Percentiles rank a stretch among this genome's conserved stretches.
Evolutionary conservation across 1,139 yeast species (phyloP).

Genomic region (Nakaseomyces delphensis): DNA sequence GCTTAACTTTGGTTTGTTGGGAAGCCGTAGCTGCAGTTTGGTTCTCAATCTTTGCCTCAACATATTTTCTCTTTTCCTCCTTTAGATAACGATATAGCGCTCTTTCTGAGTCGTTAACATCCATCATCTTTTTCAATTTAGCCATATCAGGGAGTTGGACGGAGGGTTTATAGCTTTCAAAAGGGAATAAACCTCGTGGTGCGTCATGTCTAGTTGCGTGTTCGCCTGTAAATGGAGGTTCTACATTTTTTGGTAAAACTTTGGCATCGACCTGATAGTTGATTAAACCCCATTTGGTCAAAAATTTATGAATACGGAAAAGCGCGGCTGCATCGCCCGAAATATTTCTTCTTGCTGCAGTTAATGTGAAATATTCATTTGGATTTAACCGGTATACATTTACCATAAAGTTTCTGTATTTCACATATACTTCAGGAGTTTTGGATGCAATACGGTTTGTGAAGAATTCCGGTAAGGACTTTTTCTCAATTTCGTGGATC

Average conservation of each 20-base stretch:
- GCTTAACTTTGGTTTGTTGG: not conserved
- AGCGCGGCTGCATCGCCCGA: conserved; percentile 95
- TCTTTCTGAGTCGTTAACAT: conserved; percentile 22
- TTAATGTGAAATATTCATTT: conserved; percentile 81
- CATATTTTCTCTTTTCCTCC: conserved; percentile 14
- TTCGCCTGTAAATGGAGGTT: conserved; percentile 67
- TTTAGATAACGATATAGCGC: conserved; percentile 19
- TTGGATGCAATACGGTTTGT: conserved; percentile 66
- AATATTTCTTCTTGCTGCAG: conserved; percentile 88
- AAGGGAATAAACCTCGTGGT: conserved; percentile 91
- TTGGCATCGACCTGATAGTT: conserved; percentile 80
- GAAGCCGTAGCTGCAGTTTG: conserved; percentile 7
- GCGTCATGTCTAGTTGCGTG: conserved; percentile 70
- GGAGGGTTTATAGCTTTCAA: conserved; percentile 64
- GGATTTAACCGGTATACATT: conserved; percentile 90
- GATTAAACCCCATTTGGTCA: conserved; percentile 93
- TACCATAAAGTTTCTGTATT: conserved; percentile 88
- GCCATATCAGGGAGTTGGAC: conserved; percentile 46
- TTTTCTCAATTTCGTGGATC: conserved; percentile 54
- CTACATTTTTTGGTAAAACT: conserved; percentile 55
- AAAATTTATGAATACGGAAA: conserved; percentile 79
- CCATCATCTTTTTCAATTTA: conserved; percentile 46
- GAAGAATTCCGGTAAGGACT: conserved; percentile 88
- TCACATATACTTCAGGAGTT: conserved; percentile 78
- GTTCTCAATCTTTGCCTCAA: conserved; percentile 9